Evolutionary conservation across 2,329 filamentous ascomycete species (phyloP), one percentile per base, ranked within the genome.

Genomic region (Plectosphaerella plurivora): DNA sequence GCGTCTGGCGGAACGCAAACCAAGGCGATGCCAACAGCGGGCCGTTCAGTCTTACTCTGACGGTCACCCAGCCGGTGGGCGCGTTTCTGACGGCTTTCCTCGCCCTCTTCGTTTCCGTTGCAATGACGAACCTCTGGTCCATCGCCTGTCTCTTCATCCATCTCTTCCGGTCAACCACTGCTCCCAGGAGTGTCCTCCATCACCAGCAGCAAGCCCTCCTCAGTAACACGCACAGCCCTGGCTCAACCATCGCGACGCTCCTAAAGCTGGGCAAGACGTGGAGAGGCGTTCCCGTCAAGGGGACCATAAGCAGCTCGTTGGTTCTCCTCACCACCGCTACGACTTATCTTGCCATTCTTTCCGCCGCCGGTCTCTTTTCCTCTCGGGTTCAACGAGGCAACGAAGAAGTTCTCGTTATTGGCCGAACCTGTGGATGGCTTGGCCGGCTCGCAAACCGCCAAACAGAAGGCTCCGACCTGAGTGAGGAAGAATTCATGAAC

Each of bases 141-240:
- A 49, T 49, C 14, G 18, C 37, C 36, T 49, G 47, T 18, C 20
- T 49, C 25, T 15, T 41, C 36, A 16, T 41, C 2, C 47, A 49
- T 28, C 47, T 25, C 14, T 33, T 15, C n/a, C 25, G 33, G n/a
- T 49, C 47, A 7, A 49, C 47, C 8, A 11, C 33, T 5, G 25
- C 28, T 8, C 37, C 49, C 10, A 39, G 37, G 10, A 22, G 20
- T 12, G 49, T 36, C 10, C 37, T 50, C 14, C 39, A 35, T 10
- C 42, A 45, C 24, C 49, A 50, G 15, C 37, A 37, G 22, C 49
- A 50, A 16, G 39, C 36, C 15, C 24, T 50, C 5, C 49, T 50
- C 25, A 35, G 49, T 6, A 50, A 50, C 20, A 45, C 37, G 16
- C 22, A 22, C 37, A 45, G 49, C 28, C 16, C 16, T 2, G 9